phyloP scores from a whole-genome alignment of 345 rosid genomes.

The Camelina sativa region DNA sequence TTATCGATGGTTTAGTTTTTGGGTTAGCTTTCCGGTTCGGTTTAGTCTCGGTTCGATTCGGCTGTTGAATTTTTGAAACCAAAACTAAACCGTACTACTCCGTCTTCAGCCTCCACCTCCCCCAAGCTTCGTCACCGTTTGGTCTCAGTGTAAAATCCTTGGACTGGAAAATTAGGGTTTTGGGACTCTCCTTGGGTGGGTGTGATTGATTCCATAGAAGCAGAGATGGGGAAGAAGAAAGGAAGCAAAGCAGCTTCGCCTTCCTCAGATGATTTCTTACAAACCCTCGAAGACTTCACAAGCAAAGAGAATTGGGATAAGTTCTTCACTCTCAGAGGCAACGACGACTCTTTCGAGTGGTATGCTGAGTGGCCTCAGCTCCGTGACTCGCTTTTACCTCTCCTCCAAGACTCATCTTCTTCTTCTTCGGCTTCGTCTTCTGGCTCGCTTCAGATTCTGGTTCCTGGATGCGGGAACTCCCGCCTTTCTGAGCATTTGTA shows the following conservation, averaged over 20 bases:
- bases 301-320: constrained; percentile 97
- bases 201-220: constrained; percentile 6
- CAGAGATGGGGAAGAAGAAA: constrained; percentile 67
- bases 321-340: constrained; percentile 85
- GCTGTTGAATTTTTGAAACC: constrained; percentile 2
- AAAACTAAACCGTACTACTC: constrained; percentile 22
- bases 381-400: constrained; percentile 60
- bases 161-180: constrained; percentile 37
- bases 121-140: constrained; percentile 24
- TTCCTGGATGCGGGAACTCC: constrained; percentile 94
- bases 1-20: background rate
- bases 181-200: background rate
- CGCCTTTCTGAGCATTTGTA: constrained; percentile 82
- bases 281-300: constrained; percentile 85
- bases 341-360: constrained; percentile 91
- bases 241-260: constrained; percentile 46
- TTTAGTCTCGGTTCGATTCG: background rate
- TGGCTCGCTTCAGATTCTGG: constrained; percentile 62
- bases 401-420: constrained; percentile 41
- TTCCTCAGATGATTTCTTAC: constrained; percentile 55
- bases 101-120: constrained; percentile 33
- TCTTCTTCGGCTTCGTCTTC: constrained; percentile 17
- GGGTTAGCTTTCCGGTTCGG: background rate
- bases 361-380: constrained; percentile 97
- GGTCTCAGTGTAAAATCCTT: constrained; percentile 3